Evolutionary conservation across 129 eudicot genomes (phyloP), one percentile per base, ranked within the genome.

Genomic region (Heracleum sosnowskyi): DNA sequence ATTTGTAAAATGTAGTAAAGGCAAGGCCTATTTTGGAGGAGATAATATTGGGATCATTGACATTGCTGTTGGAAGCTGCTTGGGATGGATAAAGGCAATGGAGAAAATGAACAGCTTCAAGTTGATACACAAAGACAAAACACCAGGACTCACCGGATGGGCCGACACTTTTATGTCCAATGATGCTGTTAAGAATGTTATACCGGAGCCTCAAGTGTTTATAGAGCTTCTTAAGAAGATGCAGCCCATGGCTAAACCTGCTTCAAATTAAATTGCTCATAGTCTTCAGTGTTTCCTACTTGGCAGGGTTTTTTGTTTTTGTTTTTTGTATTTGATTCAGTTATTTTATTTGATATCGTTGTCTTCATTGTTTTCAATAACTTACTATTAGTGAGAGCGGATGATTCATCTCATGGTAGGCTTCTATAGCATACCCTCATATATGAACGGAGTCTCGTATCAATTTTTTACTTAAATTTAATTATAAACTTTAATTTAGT

Each of bases 21-120:
- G 85, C 46, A 42, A 70, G 73, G 70, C 31, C 0, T 86, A 69
- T 46, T 83, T 86, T 66, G 87, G 85, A 9, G 84, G 84, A 26
- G 86, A 82, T 24, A 80, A 37, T 0, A 60, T 86, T 13, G 88
- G 86, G 3, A 82, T 79, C 75, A 13, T 82, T 29, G 89, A 86
- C 42, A 82, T 86, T 24, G 84, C 76, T 39, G 26, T 86, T 4
- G 86, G 89, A 11, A 39, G 83, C 40, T 77, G 17, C 72, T 17
- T 86, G 62, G 89, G 83, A 42, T 82, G 86, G 82, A 28, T 85
- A 0, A 78, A 53, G 46, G 85, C 75, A 1, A 39, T 20, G 9
- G 87, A 84, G 49, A 71, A 9, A 15, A 17, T 40, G 35, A n/a
- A 5, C 4, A 76, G 76, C 40, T 17, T 79, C 11, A 86, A 81